Percentiles rank a stretch among this genome's conserved stretches.
Evolutionary conservation across 805 yeast species (phyloP).

Genomic region (Kuraishia hungarica): DNA sequence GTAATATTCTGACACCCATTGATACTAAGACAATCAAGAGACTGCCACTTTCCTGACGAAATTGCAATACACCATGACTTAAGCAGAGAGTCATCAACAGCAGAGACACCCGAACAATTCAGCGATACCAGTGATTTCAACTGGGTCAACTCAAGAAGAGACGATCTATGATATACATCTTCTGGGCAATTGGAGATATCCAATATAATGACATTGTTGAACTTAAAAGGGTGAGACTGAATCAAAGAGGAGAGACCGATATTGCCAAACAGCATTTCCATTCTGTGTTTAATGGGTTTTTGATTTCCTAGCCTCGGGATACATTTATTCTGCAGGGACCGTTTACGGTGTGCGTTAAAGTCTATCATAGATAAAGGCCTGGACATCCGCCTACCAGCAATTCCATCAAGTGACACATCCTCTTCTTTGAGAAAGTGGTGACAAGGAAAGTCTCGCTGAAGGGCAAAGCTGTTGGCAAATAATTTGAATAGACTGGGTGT

Average conservation of each 20-base stretch:
- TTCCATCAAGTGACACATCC: not conserved
- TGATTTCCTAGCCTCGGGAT: not conserved
- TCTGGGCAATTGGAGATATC: slow-evolving; percentile 9
- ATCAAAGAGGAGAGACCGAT: not conserved
- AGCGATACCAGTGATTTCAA: slow-evolving; percentile 3
- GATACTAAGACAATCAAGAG: slow-evolving; percentile 5
- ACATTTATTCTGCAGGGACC: not conserved
- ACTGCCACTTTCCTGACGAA: slow-evolving; percentile 14
- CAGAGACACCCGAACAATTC: slow-evolving; percentile 3
- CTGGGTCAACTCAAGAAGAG: slow-evolving; percentile 5
- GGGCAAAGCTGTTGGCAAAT: slow-evolving; percentile 18
- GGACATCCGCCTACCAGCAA: not conserved
- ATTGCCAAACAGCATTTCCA: not conserved
- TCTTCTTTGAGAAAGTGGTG: not conserved
- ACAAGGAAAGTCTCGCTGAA: not conserved
- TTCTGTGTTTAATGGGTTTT: not conserved
- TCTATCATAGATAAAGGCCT: not conserved
- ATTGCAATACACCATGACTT: slow-evolving; percentile 18
- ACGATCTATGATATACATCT: not conserved
- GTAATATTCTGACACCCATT: not conserved
- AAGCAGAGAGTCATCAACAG: slow-evolving; percentile 11
- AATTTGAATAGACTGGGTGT: slow-evolving; percentile 17
- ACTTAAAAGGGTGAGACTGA: not conserved
- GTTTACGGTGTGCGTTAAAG: not conserved
- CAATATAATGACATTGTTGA: slow-evolving; percentile 10